These are phyloP conservation scores for Chytriomyces sp. DNA, from an alignment of 192 early-diverging fungal genomes.

Conservation along the genomic window DNA sequence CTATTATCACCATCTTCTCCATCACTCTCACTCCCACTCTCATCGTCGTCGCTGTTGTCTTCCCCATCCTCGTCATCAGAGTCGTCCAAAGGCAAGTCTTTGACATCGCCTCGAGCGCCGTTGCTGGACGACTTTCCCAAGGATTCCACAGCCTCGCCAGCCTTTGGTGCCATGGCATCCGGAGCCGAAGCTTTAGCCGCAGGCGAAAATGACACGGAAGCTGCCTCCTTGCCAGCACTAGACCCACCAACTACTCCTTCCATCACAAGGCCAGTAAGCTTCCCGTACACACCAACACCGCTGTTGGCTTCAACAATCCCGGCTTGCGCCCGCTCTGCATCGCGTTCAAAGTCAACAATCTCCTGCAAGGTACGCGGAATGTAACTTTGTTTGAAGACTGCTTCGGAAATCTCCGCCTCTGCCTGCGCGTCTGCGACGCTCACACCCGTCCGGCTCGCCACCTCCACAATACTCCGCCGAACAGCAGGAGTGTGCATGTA, in stretches of 20 bases:
- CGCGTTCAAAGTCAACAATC: slow-evolving; percentile 84
- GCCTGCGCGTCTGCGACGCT: slow-evolving; percentile 36
- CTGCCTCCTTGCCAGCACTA: not conserved
- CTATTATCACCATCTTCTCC: slow-evolving; percentile 31
- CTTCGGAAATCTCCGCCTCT: slow-evolving; percentile 68
- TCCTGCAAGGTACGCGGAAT: slow-evolving; percentile 92
- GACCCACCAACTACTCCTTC: not conserved
- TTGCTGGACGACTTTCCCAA: not conserved
- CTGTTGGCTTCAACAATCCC: slow-evolving; percentile 64
- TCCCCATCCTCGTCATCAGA: slow-evolving; percentile 34
- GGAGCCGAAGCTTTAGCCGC: not conserved
- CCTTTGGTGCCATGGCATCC: not conserved
- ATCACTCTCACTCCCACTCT: slow-evolving; percentile 42
- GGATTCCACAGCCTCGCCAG: not conserved
- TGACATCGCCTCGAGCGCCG: not conserved
- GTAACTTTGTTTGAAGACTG: slow-evolving; percentile 88
- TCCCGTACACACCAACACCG: slow-evolving; percentile 8
- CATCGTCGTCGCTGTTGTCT: slow-evolving; percentile 34
- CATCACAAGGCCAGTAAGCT: slow-evolving; percentile 9
- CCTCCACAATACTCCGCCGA: not conserved
- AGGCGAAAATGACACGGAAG: not conserved
- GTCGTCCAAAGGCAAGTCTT: not conserved
- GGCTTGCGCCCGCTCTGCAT: slow-evolving; percentile 71
- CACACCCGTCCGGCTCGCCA: not conserved
- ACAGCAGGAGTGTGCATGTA: not conserved